phyloP scores from a whole-genome alignment of 805 yeast species.

The Komagataella kurtzmanii region DNA sequence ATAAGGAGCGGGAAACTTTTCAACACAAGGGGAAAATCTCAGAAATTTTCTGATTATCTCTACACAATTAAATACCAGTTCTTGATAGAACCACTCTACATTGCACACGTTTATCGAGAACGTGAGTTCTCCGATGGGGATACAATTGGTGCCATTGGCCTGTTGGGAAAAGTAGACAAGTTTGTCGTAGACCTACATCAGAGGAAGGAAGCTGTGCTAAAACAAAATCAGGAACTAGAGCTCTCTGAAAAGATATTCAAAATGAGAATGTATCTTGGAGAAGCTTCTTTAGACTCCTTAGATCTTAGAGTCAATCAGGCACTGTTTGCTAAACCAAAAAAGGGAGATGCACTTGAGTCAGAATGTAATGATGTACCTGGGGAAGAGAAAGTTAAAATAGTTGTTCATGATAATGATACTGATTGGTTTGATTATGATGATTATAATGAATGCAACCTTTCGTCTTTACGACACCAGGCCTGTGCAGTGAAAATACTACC shows the following conservation, averaged over 20 bases:
- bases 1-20: slow-evolving; percentile 65
- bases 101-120: slow-evolving; percentile 55
- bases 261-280: slow-evolving; percentile 52
- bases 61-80: slow-evolving; percentile 73
- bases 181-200: slow-evolving; percentile 61
- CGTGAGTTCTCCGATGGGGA: slow-evolving; percentile 23
- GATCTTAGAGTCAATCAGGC: slow-evolving; percentile 50
- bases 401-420: slow-evolving; percentile 29
- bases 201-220: slow-evolving; percentile 30
- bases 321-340: slow-evolving; percentile 14
- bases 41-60: slow-evolving; percentile 65
- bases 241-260: slow-evolving; percentile 25
- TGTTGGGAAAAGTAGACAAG: slow-evolving; percentile 44
- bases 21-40: slow-evolving; percentile 35
- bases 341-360: not conserved
- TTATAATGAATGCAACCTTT: slow-evolving; percentile 40
- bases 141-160: slow-evolving; percentile 48
- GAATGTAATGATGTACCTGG: slow-evolving; percentile 10
- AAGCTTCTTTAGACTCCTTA: slow-evolving; percentile 36
- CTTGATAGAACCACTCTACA: slow-evolving; percentile 54
- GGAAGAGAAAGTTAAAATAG: not conserved
- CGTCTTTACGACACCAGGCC: slow-evolving; percentile 20
- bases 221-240: slow-evolving; percentile 31
- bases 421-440: slow-evolving; percentile 55
- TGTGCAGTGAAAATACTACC: slow-evolving; percentile 42